Base-by-base conservation (phyloP, 208 protist genomes). In the Leishmania amazonensis region DNA sequence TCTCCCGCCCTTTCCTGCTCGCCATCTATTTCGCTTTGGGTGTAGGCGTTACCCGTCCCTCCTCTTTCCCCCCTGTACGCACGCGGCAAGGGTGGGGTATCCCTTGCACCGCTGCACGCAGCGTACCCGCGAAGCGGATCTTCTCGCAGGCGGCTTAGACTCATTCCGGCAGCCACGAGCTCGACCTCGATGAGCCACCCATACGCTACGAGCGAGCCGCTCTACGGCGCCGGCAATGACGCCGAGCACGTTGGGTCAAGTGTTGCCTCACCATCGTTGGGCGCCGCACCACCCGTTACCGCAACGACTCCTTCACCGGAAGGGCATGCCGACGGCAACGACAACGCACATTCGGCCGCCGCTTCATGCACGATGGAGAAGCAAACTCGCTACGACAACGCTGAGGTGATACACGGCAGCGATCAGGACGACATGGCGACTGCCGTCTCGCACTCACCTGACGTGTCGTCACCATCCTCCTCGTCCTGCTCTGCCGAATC, bases 391-490 rank as follows among this genome's bases (percentile, higher is more conserved):
- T 31, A n/a, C 67, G 40, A 49, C 67, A 45, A n/a, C 67, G 13
- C 31, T 67, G 45, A 51, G 11, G 70, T 49, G 38, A 53, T 74
- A 19, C 70, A 49, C 38, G 3, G 24, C 70, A 53, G 42, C 3
- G 57, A 68, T 11, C 2, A 78, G 38, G 40, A 31, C 21, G 75
- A 78, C 35, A 51, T 21, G 31, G 75, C 21, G 17, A 65, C 75
- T 40, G 75, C 40, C 13, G 57, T 78, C 75, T 78, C 75, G 75
- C 75, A 65, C 75, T 78, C 75, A 2, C 42, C 75, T 8, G 75
- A 64, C 38, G 75, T 78, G 21, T 78, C 75, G 53, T 51, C 75
- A 45, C 40, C 74, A 64, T 77, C 74, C 2, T 77, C 75, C 35
- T 78, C 75, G 21, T 78, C 54, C 17, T 74, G 15, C 21, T n/a